Percentiles rank a stretch among this genome's conserved stretches.
Conservation (phyloP, 1,139 yeast species). For the Pichia sp. region DNA sequence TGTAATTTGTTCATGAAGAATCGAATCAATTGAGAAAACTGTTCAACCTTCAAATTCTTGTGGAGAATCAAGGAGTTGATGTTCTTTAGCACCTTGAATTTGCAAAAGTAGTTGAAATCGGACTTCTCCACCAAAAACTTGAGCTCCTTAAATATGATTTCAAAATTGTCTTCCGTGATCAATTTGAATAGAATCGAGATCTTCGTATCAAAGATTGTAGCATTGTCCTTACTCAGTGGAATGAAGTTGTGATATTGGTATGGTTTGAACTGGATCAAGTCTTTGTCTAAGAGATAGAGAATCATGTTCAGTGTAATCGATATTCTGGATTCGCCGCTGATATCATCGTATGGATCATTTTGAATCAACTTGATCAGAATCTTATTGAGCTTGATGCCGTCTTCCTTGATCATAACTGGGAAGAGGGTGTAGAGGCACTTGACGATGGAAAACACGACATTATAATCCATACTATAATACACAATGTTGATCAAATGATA, state of each 20-base stretch:
- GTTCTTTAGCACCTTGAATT: slow-evolving; percentile 58
- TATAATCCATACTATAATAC: slow-evolving; percentile 21
- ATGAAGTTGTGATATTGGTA: slow-evolving; percentile 46
- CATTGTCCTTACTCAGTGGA: slow-evolving; percentile 57
- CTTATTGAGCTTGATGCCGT: slow-evolving; percentile 14
- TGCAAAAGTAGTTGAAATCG: slow-evolving; percentile 37
- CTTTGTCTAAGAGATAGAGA: slow-evolving; percentile 18
- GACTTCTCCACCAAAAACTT: slow-evolving; percentile 52
- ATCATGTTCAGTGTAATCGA: slow-evolving; percentile 19
- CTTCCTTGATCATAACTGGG: slow-evolving; percentile 15
- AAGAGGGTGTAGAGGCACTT: slow-evolving; percentile 20
- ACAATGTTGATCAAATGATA: slow-evolving; percentile 14
- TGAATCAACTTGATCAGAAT: slow-evolving; percentile 22
- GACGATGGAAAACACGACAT: slow-evolving; percentile 23
- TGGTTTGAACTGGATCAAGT: slow-evolving; percentile 15
- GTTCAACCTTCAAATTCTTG: slow-evolving; percentile 32
- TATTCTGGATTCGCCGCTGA: slow-evolving; percentile 9
- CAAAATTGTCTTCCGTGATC: slow-evolving; percentile 51
- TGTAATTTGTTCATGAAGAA: slow-evolving; percentile 24
- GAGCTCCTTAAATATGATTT: slow-evolving; percentile 59
- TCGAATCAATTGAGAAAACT: slow-evolving; percentile 26
- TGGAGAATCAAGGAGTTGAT: slow-evolving; percentile 48
- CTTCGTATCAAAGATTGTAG: slow-evolving; percentile 50
- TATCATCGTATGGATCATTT: slow-evolving; percentile 4
- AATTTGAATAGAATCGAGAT: slow-evolving; percentile 62